A percentile compares a stretch with the other conserved stretches of the same genome.
phyloP scores from a whole-genome alignment of 2,329 filamentous ascomycete species.

The Alternaria gaisen region DNA sequence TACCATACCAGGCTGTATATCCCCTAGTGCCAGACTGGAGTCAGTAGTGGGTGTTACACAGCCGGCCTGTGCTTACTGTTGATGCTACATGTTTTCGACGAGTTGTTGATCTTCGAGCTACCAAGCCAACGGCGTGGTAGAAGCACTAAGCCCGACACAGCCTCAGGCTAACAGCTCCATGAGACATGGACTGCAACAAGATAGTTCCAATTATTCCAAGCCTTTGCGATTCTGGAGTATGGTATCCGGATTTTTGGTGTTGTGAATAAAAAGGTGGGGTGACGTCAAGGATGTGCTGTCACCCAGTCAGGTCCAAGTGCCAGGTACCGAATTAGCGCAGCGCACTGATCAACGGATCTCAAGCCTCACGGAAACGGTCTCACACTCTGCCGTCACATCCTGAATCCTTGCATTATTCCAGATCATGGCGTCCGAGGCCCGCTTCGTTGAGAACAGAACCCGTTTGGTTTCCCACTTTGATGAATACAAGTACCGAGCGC shows the following conservation, averaged over 20 bases:
- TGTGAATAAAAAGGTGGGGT: slow-evolving; percentile 6
- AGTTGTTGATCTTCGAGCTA: background rate
- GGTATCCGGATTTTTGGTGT: background rate
- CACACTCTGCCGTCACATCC: slow-evolving; percentile 9
- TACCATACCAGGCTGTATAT: background rate
- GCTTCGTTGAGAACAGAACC: slow-evolving; percentile 19
- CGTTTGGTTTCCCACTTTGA: slow-evolving; percentile 22
- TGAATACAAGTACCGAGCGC: slow-evolving; percentile 16
- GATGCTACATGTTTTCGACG: background rate
- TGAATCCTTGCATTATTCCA: slow-evolving; percentile 2
- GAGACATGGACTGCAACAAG: background rate
- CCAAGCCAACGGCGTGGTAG: background rate
- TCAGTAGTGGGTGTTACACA: background rate
- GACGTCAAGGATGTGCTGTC: slow-evolving; percentile 15
- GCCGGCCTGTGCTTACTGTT: background rate
- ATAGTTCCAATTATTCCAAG: background rate
- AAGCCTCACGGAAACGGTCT: background rate
- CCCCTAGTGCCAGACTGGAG: background rate
- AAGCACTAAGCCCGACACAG: background rate
- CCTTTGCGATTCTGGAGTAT: background rate
- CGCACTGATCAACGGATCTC: slow-evolving; percentile 5
- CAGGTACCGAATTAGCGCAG: slow-evolving; percentile 9
- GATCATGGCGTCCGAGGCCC: slow-evolving; percentile 22
- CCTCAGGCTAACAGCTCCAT: background rate
- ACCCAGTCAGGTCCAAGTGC: background rate